These are phyloP conservation scores for Solanum sejunctum DNA, from an alignment of 257 asterid genomes.

Conservation along the genomic window DNA sequence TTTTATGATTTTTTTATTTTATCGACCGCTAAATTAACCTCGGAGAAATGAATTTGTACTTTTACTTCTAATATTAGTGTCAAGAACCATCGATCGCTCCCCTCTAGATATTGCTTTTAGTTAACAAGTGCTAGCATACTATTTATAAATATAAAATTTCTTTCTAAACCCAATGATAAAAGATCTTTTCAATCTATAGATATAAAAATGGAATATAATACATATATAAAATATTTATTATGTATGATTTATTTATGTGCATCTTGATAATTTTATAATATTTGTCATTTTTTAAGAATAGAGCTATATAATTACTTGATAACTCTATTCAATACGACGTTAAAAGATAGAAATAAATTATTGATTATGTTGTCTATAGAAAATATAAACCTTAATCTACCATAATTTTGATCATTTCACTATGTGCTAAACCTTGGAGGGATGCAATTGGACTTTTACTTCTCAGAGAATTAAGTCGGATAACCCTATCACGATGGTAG, in stretches of 20 bases:
- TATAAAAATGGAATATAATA: neutral
- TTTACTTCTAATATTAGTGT: too few species aligned
- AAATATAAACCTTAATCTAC: neutral
- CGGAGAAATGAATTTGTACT: too few species aligned
- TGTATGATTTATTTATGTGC: neutral
- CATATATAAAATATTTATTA: neutral
- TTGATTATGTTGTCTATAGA: neutral
- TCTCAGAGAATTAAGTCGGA: neutral
- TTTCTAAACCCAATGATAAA: neutral
- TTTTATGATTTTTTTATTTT: too few species aligned
- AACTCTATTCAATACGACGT: neutral
- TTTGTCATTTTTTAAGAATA: neutral
- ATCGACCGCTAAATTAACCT: too few species aligned
- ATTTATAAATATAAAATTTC: neutral
- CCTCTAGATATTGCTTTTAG: neutral
- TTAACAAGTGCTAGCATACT: neutral
- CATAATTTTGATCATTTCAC: neutral
- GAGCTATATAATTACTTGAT: neutral
- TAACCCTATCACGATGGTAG: neutral
- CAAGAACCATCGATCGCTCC: too few species aligned
- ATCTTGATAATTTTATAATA: neutral
- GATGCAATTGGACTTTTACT: neutral
- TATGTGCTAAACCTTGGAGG: neutral
- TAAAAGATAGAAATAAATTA: neutral
- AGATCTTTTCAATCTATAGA: neutral